A percentile compares a stretch with the other conserved stretches of the same genome.
Evolutionary conservation across 2,329 filamentous ascomycete species (phyloP).

Genomic region (Arthrocladium fulminans): DNA sequence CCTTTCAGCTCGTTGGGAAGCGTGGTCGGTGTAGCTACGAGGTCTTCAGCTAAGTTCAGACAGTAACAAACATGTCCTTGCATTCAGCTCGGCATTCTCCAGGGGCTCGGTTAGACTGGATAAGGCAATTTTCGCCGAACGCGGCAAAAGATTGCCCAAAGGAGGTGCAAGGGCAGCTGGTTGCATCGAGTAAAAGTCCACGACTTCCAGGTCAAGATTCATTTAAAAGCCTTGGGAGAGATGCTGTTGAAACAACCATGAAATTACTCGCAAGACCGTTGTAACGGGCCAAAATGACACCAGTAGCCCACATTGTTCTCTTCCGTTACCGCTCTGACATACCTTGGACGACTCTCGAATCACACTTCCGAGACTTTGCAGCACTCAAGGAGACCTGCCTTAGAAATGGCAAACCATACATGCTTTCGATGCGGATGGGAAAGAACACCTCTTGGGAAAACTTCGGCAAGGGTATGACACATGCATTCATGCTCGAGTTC

Average conservation of each 20-base stretch:
- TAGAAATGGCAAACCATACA: constrained; percentile 49
- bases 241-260: too few species aligned
- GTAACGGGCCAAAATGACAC: background rate
- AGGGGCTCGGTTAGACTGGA: background rate
- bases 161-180: background rate
- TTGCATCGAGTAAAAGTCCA: background rate
- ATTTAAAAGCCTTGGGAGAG: too few species aligned
- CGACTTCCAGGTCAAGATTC: background rate
- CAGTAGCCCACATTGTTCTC: constrained; percentile 11
- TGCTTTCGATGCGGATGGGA: constrained; percentile 49
- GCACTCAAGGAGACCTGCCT: constrained; percentile 50
- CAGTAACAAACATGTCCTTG: too few species aligned
- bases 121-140: background rate
- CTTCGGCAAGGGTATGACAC: constrained; percentile 47
- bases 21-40: too few species aligned
- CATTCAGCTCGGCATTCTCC: too few species aligned
- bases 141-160: background rate
- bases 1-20: background rate
- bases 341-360: constrained; percentile 9
- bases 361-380: constrained; percentile 33
- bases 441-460: constrained; percentile 39
- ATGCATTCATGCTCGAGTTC: constrained; percentile 61
- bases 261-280: too few species aligned
- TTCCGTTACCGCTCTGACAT: constrained; percentile 7
- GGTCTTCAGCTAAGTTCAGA: too few species aligned